Percentiles rank a stretch among this genome's conserved stretches.
Evolutionary conservation across 2,329 filamentous ascomycete genomes (phyloP).

Genomic region (Monilinia vaccinii-corymbosi): DNA sequence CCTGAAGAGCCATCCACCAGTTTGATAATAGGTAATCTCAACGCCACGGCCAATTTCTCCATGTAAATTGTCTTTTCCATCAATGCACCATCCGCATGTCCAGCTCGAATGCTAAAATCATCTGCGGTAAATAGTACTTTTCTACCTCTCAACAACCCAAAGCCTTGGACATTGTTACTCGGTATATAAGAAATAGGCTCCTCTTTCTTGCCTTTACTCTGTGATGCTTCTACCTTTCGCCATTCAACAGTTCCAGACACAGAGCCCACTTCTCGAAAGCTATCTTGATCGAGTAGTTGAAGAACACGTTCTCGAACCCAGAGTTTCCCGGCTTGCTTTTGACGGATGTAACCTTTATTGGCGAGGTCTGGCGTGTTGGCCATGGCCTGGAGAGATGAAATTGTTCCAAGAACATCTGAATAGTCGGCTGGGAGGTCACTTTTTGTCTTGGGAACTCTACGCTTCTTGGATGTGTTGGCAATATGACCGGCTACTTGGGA

Average conservation of each 20-base stretch:
- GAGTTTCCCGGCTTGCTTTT: conserved; percentile 54
- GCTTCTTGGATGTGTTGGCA: conserved; percentile 24
- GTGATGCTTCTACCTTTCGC: conserved; percentile 30
- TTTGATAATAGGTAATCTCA: conserved; percentile 52
- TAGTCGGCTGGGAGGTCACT: conserved; percentile 48
- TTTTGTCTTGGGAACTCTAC: conserved; percentile 25
- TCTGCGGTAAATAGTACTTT: conserved; percentile 53
- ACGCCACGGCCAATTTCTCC: conserved; percentile 49
- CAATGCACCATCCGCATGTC: conserved; percentile 53
- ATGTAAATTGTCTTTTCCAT: conserved; percentile 51
- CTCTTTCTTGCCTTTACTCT: conserved; percentile 36
- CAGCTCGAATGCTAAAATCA: conserved; percentile 53
- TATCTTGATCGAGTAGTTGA: conserved; percentile 45
- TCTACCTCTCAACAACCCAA: conserved; percentile 43
- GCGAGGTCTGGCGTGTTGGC: conserved; percentile 45
- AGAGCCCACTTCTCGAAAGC: conserved; percentile 51
- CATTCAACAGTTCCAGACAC: conserved; percentile 50
- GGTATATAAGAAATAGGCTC: conserved; percentile 44
- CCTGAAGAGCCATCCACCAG: conserved; percentile 56
- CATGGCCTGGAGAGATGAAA: conserved; percentile 41
- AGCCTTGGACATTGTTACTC: conserved; percentile 54
- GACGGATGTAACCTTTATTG: conserved; percentile 50
- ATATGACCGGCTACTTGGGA: conserved; percentile 28
- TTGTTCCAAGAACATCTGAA: conserved; percentile 50
- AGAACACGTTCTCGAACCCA: conserved; percentile 55